Conservation (phyloP, 192 early-diverging fungal genomes). For the Podila epicladia region DNA sequence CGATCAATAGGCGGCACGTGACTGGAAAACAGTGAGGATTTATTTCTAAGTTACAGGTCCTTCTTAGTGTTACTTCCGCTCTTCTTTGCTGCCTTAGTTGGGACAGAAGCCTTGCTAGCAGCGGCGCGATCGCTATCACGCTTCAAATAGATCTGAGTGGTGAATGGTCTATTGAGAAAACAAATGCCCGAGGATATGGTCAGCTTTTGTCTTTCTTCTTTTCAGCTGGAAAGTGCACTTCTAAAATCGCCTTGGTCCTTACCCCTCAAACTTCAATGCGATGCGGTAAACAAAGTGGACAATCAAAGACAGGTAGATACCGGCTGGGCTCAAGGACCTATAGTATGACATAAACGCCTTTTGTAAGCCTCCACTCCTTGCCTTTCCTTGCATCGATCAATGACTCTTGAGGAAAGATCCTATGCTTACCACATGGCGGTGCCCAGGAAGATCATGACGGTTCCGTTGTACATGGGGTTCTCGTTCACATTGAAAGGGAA, state of each 20-base stretch:
- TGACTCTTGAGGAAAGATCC: no score
- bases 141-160: slow-evolving; percentile 80
- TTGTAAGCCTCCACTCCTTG: background rate
- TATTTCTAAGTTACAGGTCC: slow-evolving; percentile 10
- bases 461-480: slow-evolving; percentile 97
- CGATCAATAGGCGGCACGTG: background rate
- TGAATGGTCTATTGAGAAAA: slow-evolving; percentile 69
- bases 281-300: slow-evolving; percentile 81
- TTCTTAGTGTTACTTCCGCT: slow-evolving; percentile 23
- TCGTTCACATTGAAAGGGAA: slow-evolving; percentile 94
- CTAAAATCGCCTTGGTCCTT: slow-evolving; percentile 19
- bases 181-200: background rate
- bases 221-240: no score
- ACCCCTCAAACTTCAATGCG: slow-evolving; percentile 84
- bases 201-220: background rate
- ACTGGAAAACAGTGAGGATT: background rate
- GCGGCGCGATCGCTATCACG: slow-evolving; percentile 32
- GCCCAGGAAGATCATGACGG: slow-evolving; percentile 86
- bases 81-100: slow-evolving; percentile 7
- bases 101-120: slow-evolving; percentile 1
- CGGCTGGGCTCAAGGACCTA: slow-evolving; percentile 75
- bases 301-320: slow-evolving; percentile 71
- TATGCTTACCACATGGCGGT: slow-evolving; percentile 80
- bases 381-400: background rate
- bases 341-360: background rate